Conservation (phyloP, 169 alveolate species). For the Eimeria maxima region DNA sequence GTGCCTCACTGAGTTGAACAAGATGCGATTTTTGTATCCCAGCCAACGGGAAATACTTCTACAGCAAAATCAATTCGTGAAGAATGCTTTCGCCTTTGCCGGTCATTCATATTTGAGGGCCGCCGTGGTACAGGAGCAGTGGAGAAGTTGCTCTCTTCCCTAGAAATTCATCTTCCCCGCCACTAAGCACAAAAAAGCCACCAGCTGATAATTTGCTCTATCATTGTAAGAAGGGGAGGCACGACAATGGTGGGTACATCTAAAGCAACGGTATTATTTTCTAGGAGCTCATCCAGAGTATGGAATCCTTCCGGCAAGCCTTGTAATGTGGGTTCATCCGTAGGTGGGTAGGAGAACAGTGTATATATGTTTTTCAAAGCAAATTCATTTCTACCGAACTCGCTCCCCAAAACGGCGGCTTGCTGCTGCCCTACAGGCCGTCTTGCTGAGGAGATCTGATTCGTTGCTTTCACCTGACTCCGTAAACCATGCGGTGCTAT, state of each 20-base stretch:
- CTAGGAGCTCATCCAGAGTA: not conserved
- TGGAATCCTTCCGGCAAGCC: not conserved
- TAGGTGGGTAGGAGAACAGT: too few species aligned
- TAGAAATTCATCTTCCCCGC: not conserved
- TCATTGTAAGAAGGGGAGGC: not conserved
- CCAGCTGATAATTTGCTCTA: not conserved
- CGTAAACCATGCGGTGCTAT: too few species aligned
- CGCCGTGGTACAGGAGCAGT: not conserved
- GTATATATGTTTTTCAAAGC: too few species aligned
- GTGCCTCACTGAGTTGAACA: not conserved
- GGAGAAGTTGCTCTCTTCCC: not conserved
- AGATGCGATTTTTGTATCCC: not conserved
- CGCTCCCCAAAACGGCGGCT: too few species aligned
- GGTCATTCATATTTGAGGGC: not conserved
- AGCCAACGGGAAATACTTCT: not conserved
- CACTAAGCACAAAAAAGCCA: not conserved
- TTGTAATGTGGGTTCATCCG: not conserved
- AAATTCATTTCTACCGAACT: too few species aligned
- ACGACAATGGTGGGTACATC: not conserved
- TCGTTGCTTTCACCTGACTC: too few species aligned
- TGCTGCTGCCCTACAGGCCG: too few species aligned
- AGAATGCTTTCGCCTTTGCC: not conserved
- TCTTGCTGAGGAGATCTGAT: too few species aligned
- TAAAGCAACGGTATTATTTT: not conserved
- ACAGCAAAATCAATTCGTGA: not conserved